A percentile compares a stretch with the other conserved stretches of the same genome.
phyloP scores from a whole-genome alignment of 495 filamentous ascomycete species.

The Aspergillus coremiiformis region DNA sequence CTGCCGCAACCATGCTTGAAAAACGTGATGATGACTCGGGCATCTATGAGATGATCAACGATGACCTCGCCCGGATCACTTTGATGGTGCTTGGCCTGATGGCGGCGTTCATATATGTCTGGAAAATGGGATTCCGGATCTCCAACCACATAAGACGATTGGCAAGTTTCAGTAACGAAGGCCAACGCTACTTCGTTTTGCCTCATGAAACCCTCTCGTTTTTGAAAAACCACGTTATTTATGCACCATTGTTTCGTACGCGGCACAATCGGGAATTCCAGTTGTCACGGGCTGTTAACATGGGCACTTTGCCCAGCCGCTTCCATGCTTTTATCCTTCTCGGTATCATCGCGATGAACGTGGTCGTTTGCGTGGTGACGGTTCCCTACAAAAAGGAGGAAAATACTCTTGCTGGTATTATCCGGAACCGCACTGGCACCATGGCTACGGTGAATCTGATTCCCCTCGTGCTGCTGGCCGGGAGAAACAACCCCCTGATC shows the following conservation, averaged over 20 bases:
- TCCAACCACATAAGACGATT: constrained; percentile 66
- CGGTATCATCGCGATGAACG: constrained; percentile 67
- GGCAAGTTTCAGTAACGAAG: constrained; percentile 62
- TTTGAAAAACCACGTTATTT: constrained; percentile 73
- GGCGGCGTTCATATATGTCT: constrained; percentile 42
- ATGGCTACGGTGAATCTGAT: constrained; percentile 76
- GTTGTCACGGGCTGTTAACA: constrained; percentile 67
- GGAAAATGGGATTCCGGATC: constrained; percentile 44
- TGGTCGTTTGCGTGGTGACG: constrained; percentile 67
- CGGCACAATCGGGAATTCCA: constrained; percentile 84
- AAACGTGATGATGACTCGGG: constrained; percentile 19
- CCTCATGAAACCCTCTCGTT: constrained; percentile 45
- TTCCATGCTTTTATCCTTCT: constrained; percentile 69
- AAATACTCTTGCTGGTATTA: constrained; percentile 40
- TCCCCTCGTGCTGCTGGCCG: constrained; percentile 59
- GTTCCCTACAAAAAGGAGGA: constrained; percentile 48
- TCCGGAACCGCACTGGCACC: constrained; percentile 69
- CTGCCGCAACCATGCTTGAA: constrained; percentile 22
- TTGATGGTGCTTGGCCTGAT: constrained; percentile 45
- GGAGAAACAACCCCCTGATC: constrained; percentile 65
- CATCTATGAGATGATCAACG: constrained; percentile 30
- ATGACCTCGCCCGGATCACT: constrained; percentile 33
- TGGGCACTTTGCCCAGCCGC: constrained; percentile 80
- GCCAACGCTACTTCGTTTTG: constrained; percentile 54
- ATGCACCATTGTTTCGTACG: constrained; percentile 73